Percentiles rank a stretch among this genome's conserved stretches.
phyloP scores from a whole-genome alignment of 176 grass and related monocot genomes.

The Aegilops longissima region DNA sequence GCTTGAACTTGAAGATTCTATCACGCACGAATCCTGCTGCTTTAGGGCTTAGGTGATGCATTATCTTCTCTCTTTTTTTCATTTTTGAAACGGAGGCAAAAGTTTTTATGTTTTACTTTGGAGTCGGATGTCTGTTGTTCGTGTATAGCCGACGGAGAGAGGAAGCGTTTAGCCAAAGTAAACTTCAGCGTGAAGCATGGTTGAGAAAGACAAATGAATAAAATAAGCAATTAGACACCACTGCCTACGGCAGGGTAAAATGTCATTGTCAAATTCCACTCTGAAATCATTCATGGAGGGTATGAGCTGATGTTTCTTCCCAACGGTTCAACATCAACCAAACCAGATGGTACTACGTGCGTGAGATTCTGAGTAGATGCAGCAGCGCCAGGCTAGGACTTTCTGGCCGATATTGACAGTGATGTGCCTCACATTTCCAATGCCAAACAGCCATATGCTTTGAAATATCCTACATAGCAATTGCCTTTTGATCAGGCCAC shows the following conservation, averaged over 20 bases:
- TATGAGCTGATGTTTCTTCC: conserved; percentile 32
- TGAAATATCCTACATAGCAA: background rate
- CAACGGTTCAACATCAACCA: conserved; percentile 41
- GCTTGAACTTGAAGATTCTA: conserved; percentile 13
- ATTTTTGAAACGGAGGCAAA: too few species aligned
- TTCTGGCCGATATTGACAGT: conserved; percentile 32
- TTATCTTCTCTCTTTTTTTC: too few species aligned
- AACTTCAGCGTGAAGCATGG: conserved; percentile 33
- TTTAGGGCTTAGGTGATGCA: too few species aligned
- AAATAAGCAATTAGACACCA: conserved; percentile 21
- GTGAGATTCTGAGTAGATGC: conserved; percentile 35
- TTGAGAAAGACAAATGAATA: conserved; percentile 29
- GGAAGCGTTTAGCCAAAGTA: conserved; percentile 22
- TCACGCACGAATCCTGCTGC: background rate
- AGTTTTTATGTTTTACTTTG: too few species aligned
- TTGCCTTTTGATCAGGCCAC: conserved; percentile 12
- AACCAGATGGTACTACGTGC: conserved; percentile 22
- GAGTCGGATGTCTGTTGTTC: too few species aligned
- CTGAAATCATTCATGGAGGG: conserved; percentile 32
- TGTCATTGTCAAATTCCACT: conserved; percentile 27
- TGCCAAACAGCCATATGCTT: conserved; percentile 6
- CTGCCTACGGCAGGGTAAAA: conserved; percentile 29
- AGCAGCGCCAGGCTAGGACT: conserved; percentile 40
- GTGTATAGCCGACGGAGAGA: background rate
- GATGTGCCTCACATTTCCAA: conserved; percentile 23